Conservation (phyloP, 306 rosid genomes). For the Lathyrus tuberosus region DNA sequence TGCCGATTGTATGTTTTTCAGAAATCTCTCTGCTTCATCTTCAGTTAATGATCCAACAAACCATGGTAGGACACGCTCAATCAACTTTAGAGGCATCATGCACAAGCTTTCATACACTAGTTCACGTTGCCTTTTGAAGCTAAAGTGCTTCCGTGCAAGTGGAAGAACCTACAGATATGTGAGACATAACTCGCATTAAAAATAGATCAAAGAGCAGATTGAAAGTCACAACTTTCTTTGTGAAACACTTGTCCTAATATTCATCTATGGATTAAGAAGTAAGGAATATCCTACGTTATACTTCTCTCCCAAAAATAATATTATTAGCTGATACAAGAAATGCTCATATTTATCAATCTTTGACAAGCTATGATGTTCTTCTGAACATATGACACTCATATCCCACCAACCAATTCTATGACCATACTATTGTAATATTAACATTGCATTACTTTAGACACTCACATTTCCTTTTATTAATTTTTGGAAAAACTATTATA, state of each 20-base stretch:
- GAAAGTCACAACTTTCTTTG: slow-evolving; percentile 38
- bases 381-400: slow-evolving; percentile 30
- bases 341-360: slow-evolving; percentile 36
- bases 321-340: slow-evolving; percentile 23
- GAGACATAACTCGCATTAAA: slow-evolving; percentile 34
- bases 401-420: slow-evolving; percentile 13
- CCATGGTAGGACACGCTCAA: slow-evolving; percentile 96
- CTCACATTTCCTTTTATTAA: slow-evolving; percentile 25
- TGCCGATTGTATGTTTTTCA: slow-evolving; percentile 90
- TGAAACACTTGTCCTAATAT: slow-evolving; percentile 27
- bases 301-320: slow-evolving; percentile 17
- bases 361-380: slow-evolving; percentile 26
- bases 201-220: slow-evolving; percentile 31
- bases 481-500: slow-evolving; percentile 25
- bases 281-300: slow-evolving; percentile 27
- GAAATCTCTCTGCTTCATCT: slow-evolving; percentile 72
- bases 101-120: slow-evolving; percentile 89
- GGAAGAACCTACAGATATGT: slow-evolving; percentile 86
- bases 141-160: slow-evolving; percentile 91
- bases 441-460: slow-evolving; percentile 25
- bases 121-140: slow-evolving; percentile 84
- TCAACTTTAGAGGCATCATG: slow-evolving; percentile 95
- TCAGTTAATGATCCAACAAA: slow-evolving; percentile 76
- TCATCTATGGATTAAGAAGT: slow-evolving; percentile 12
- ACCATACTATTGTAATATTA: slow-evolving; percentile 28